Conservation (phyloP, 2,329 filamentous ascomycete species). For the Pleurostoma richardsiae region DNA sequence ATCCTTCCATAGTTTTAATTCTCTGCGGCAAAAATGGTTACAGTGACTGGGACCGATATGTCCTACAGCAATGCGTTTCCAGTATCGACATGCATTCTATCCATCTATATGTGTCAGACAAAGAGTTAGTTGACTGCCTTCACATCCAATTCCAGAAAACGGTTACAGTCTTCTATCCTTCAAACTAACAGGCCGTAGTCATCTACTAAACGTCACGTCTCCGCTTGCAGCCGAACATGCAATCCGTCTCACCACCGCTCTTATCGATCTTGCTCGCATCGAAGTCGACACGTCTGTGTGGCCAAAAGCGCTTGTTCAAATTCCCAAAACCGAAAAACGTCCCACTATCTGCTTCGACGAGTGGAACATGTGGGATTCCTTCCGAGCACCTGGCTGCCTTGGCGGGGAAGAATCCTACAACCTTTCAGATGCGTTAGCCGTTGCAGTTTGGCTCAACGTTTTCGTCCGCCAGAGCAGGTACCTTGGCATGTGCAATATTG, state of each 20-base stretch:
- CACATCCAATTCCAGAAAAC: too few relatives aligned
- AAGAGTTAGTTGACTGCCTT: conserved; percentile 23
- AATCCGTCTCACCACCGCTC: conserved; percentile 60
- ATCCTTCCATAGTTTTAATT: conserved; percentile 62
- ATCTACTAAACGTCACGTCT: conserved; percentile 49
- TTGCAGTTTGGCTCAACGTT: conserved; percentile 69
- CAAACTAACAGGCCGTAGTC: too few relatives aligned
- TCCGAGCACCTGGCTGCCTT: conserved; percentile 61
- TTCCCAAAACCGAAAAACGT: conserved; percentile 40
- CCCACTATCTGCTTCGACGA: conserved; percentile 77
- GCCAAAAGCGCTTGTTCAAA: conserved; percentile 28
- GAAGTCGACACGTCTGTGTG: conserved; percentile 55
- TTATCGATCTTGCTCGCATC: conserved; percentile 70
- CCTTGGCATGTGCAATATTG: conserved; percentile 74
- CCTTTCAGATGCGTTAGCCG: conserved; percentile 70
- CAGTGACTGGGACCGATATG: conserved; percentile 68
- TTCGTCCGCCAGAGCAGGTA: conserved; percentile 66
- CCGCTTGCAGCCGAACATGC: conserved; percentile 66
- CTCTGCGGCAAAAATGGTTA: conserved; percentile 68
- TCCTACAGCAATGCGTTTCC: conserved; percentile 61
- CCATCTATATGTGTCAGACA: conserved; percentile 63
- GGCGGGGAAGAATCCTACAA: conserved; percentile 72
- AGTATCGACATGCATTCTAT: conserved; percentile 77
- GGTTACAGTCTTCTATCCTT: too few relatives aligned
- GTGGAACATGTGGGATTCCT: conserved; percentile 79